A percentile compares a stretch with the other conserved stretches of the same genome.
phyloP scores from a whole-genome alignment of 2,329 filamentous ascomycete species.

The Claviceps paspali region DNA sequence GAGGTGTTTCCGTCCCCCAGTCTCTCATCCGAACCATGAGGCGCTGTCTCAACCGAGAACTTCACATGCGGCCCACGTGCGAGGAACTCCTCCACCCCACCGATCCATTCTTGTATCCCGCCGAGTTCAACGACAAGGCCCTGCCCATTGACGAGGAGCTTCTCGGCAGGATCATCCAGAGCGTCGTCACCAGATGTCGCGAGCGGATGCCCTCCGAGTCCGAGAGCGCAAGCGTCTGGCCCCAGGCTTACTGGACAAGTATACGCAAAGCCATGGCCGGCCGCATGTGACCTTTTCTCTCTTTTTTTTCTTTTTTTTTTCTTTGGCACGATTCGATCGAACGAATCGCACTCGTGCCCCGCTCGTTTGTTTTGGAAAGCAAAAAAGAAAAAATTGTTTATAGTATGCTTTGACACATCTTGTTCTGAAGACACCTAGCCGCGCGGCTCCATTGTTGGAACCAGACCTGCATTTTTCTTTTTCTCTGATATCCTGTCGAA shows the following conservation, averaged over 20 bases:
- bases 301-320: background rate
- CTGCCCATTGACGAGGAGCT: constrained; percentile 48
- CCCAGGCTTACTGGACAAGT: constrained; percentile 45
- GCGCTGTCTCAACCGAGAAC: constrained; percentile 47
- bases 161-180: constrained; percentile 45
- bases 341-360: too few relatives aligned
- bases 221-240: constrained; percentile 40
- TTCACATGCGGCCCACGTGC: constrained; percentile 46
- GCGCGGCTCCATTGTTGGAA: too few relatives aligned
- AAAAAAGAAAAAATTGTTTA: too few relatives aligned
- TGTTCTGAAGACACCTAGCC: too few relatives aligned
- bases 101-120: constrained; percentile 50
- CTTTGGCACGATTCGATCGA: too few relatives aligned
- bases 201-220: constrained; percentile 43
- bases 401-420: too few relatives aligned
- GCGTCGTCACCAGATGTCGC: constrained; percentile 42
- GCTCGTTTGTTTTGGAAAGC: too few relatives aligned
- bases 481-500: too few relatives aligned
- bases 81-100: constrained; percentile 42
- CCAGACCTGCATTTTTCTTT: too few relatives aligned
- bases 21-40: constrained; percentile 46
- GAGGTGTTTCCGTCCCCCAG: constrained; percentile 43
- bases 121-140: constrained; percentile 36
- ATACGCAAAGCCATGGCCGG: constrained; percentile 34
- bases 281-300: constrained; percentile 11